phyloP scores from a whole-genome alignment of 106 monocot species.

The Phalaenopsis equestris region DNA sequence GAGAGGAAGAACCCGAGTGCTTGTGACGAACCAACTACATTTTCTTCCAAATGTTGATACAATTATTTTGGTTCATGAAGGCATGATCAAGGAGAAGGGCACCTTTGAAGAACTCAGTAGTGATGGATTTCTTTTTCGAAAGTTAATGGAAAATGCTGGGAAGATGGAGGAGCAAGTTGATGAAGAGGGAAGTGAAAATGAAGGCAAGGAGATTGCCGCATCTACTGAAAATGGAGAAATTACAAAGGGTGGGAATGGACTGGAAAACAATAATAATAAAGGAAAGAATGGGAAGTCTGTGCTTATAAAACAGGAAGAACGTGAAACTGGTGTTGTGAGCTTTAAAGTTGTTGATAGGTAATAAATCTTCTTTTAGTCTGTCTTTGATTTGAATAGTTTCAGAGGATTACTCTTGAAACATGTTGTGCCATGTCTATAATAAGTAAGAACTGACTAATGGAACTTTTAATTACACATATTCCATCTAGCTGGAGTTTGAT shows the following conservation, averaged over 20 bases:
- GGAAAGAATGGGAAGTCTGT: constrained; percentile 62
- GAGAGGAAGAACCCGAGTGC: constrained; percentile 82
- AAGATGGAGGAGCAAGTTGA: constrained; percentile 90
- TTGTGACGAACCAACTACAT: constrained; percentile 98
- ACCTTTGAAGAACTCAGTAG: constrained; percentile 83
- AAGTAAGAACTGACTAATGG: neutral
- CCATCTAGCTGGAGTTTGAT: neutral
- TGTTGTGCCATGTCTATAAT: neutral
- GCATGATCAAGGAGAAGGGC: constrained; percentile 87
- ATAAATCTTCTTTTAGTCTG: neutral
- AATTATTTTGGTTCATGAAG: constrained; percentile 92
- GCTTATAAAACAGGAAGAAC: constrained; percentile 85
- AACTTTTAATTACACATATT: neutral
- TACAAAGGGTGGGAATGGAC: constrained; percentile 16
- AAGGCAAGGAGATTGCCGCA: constrained; percentile 13
- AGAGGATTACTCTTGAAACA: neutral
- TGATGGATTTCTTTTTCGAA: constrained; percentile 69
- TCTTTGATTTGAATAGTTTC: neutral
- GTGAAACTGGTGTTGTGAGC: constrained; percentile 94
- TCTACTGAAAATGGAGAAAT: constrained; percentile 35
- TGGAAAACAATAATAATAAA: constrained; percentile 30
- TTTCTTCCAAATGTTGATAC: constrained; percentile 92
- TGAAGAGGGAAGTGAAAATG: constrained; percentile 32
- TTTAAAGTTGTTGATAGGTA: constrained; percentile 67
- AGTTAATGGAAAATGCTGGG: constrained; percentile 99